Evolutionary conservation across 2,329 filamentous ascomycete species (phyloP), one percentile per base, ranked within the genome.

Genomic region (Leptoxyphium fumago): DNA sequence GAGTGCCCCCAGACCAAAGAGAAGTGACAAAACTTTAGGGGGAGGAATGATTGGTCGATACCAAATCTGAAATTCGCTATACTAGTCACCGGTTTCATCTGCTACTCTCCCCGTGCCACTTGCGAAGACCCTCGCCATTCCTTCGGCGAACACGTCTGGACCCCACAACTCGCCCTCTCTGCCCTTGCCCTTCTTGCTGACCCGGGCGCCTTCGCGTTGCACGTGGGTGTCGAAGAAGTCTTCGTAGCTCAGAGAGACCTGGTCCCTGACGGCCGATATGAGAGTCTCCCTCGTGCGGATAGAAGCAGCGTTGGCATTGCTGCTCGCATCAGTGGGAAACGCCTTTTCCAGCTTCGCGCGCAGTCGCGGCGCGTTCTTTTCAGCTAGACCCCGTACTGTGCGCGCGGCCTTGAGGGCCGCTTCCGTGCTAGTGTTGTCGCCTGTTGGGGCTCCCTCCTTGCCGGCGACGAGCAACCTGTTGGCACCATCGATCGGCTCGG

Each of bases 131-230:
- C 67, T 64, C 45, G 71, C 72, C 48, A 73, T 74, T 70, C 77
- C 80, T 52, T 79, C 76, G 2, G 65, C 69, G 59, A 82, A 82
- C 5, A 73, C 72, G 49, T 80, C 75, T 6, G 74, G 68, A 56
- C 80, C 76, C 77, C 77, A 80, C 5, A 80, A 68, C 32, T 73
- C 75, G 54, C 77, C 73, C 52, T 77, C 75, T 34, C 72, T 64
- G 1, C 70, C 73, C 52, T 78, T 79, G n/a, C 73, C 73, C 55
- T 77, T 77, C 45, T 61, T 68, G 56, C 58, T 52, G 40, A 55
- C 44, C 46, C 54, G 60, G 53, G 54, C 57, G 28, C 53, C 55
- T 45, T 49, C 50, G 45, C 50, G 48, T 42, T 63, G 69, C 8
- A 64, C 62, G 48, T 70, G 70, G 18, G 63, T 64, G 28, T 79